Conservation (phyloP, 805 yeast genomes). For the Barnettozyma sucrosica region DNA sequence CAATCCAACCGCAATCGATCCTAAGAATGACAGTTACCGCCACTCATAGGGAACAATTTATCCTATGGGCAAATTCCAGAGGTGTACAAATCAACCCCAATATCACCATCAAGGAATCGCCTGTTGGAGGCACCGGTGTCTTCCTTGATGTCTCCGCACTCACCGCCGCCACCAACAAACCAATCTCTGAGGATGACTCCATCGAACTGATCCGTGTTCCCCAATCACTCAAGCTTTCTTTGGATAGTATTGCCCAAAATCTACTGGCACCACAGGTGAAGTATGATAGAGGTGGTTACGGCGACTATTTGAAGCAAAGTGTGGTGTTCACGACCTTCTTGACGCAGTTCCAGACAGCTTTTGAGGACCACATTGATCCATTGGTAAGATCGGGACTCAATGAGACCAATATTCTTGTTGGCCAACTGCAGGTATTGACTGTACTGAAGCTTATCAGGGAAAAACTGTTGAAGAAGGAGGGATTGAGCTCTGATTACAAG, state of each 20-base stretch:
- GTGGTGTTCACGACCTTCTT: conserved; percentile 17
- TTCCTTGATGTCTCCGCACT: conserved; percentile 19
- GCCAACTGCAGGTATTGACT: conserved; percentile 22
- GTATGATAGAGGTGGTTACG: conserved; percentile 11
- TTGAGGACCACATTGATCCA: conserved; percentile 19
- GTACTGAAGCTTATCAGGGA: conserved; percentile 16
- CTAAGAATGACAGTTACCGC: conserved; percentile 5
- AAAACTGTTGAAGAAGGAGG: conserved; percentile 1
- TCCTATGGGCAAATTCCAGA: conserved; percentile 12
- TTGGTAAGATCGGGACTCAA: conserved; percentile 22
- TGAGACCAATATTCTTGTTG: conserved; percentile 24
- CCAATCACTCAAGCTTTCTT: conserved; percentile 25
- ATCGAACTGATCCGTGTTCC: conserved; percentile 38
- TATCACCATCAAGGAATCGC: conserved; percentile 20
- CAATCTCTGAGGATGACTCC: conserved; percentile 7
- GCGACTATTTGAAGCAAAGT: conserved; percentile 15
- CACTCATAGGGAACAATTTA: conserved; percentile 10
- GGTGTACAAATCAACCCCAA: conserved; percentile 11
- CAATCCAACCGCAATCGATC: not conserved
- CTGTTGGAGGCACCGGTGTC: conserved; percentile 34
- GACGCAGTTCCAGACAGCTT: conserved; percentile 13
- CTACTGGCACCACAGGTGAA: conserved; percentile 15
- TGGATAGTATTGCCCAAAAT: conserved; percentile 25
- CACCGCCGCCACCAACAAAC: conserved; percentile 1
- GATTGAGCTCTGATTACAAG: conserved; percentile 4